These are phyloP conservation scores for Chaetomium sp. DNA, from an alignment of 2,329 filamentous ascomycete species.

Conservation along the genomic window DNA sequence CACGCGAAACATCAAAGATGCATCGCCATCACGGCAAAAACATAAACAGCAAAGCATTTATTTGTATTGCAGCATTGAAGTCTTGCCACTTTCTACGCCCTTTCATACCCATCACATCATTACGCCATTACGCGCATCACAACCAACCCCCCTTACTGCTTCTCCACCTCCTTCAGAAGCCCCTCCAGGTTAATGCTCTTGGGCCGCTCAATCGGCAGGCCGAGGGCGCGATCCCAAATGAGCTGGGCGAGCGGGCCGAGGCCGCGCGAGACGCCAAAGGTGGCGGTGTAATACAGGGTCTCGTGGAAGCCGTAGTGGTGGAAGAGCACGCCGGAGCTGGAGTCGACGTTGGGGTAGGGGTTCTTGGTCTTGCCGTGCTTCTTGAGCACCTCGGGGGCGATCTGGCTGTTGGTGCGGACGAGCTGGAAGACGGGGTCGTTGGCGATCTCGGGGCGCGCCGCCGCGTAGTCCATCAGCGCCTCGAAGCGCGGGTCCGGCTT, in stretches of 20 bases:
- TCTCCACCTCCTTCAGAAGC: constrained; percentile 68
- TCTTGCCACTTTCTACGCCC: neutral
- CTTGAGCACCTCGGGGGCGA: constrained; percentile 86
- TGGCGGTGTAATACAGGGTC: constrained; percentile 88
- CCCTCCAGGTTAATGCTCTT: constrained; percentile 96
- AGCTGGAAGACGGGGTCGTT: constrained; percentile 89
- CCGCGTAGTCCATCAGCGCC: constrained; percentile 94
- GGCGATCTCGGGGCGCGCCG: constrained; percentile 80
- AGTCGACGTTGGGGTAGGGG: constrained; percentile 96
- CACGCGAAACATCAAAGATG: neutral
- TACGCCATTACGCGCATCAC: neutral
- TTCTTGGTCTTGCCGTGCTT: constrained; percentile 99
- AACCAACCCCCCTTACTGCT: constrained; percentile 38
- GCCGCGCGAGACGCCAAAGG: constrained; percentile 68
- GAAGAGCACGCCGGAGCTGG: constrained; percentile 90
- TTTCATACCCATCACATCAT: neutral
- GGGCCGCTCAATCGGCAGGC: constrained; percentile 92
- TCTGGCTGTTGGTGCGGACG: constrained; percentile 88
- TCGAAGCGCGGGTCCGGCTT: constrained; percentile 97
- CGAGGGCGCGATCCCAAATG: constrained; percentile 92
- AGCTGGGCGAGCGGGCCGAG: constrained; percentile 91
- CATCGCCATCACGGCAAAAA: neutral
- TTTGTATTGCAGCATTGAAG: neutral
- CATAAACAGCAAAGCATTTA: neutral
- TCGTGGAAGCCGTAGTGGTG: constrained; percentile 98